Evolutionary conservation across 176 grass and related monocot genomes (phyloP).

Genomic region (Echinochloa phyllopogon): DNA sequence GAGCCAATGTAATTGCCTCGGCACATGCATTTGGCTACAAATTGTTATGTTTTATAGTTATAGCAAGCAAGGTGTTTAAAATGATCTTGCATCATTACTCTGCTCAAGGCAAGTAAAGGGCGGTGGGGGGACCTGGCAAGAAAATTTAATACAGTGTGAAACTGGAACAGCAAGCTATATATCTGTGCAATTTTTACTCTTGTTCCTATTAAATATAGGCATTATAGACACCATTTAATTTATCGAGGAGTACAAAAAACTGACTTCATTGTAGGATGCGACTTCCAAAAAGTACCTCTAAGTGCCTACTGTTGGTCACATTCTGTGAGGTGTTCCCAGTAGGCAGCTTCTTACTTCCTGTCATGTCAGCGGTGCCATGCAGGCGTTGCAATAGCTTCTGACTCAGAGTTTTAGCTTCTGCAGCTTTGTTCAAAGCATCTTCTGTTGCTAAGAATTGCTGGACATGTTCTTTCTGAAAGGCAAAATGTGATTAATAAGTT

Average conservation of each 20-base stretch:
- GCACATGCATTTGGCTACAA: neutral
- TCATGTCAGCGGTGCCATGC: slow-evolving; percentile 67
- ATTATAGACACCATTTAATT: slow-evolving; percentile 11
- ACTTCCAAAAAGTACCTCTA: slow-evolving; percentile 70
- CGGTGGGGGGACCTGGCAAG: no score
- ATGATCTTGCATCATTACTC: neutral
- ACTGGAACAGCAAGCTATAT: slow-evolving; percentile 12
- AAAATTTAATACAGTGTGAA: neutral
- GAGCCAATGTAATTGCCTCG: neutral
- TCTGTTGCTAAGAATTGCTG: slow-evolving; percentile 98
- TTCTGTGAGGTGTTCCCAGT: slow-evolving; percentile 70
- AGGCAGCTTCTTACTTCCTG: slow-evolving; percentile 63
- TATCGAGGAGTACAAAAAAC: slow-evolving; percentile 3
- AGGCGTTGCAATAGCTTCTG: slow-evolving; percentile 93
- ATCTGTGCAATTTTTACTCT: slow-evolving; percentile 22
- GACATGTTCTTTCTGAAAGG: slow-evolving; percentile 96
- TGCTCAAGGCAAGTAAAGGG: neutral
- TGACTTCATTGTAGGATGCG: slow-evolving; percentile 5
- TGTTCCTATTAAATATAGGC: slow-evolving; percentile 28
- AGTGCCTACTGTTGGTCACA: slow-evolving; percentile 67
- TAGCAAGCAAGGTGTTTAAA: neutral
- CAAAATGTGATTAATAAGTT: slow-evolving; percentile 46
- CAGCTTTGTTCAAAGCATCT: slow-evolving; percentile 99
- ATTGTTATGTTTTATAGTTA: neutral
- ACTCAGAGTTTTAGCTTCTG: slow-evolving; percentile 89